Conservation (phyloP, 495 filamentous ascomycete genomes). For the Chaetomium cochliodes region DNA sequence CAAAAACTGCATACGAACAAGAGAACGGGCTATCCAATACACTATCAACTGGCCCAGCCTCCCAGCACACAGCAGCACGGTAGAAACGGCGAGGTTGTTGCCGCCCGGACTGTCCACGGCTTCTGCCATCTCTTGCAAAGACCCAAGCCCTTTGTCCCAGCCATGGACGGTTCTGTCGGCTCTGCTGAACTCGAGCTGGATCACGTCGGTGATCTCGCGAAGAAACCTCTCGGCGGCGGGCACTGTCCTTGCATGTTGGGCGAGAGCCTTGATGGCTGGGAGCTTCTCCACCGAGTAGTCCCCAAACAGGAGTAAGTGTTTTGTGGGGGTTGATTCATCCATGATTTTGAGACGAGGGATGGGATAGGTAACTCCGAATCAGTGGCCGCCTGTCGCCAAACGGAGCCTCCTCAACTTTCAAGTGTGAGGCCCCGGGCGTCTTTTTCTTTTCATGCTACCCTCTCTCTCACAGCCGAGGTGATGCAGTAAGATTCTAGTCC, state of each 20-base stretch:
- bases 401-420: not conserved
- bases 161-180: not conserved
- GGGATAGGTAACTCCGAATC: not conserved
- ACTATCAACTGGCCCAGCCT: not conserved
- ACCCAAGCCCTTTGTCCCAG: not conserved
- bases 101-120: not conserved
- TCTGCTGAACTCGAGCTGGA: not conserved
- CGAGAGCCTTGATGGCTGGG: not conserved
- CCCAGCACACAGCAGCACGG: not conserved
- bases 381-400: not conserved
- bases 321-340: not conserved
- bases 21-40: not conserved
- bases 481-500: not conserved
- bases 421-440: not conserved
- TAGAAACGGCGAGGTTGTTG: not conserved
- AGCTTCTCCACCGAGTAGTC: not conserved
- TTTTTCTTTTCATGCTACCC: not conserved
- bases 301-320: not conserved
- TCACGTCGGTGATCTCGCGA: slow-evolving; percentile 1
- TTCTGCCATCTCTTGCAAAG: not conserved
- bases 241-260: not conserved
- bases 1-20: not conserved
- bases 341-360: not conserved
- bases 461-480: not conserved
- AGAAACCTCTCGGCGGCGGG: not conserved